phyloP scores from a whole-genome alignment of 768 basidiomycete species.

The Tylopilus plumbeoviolaceoides region DNA sequence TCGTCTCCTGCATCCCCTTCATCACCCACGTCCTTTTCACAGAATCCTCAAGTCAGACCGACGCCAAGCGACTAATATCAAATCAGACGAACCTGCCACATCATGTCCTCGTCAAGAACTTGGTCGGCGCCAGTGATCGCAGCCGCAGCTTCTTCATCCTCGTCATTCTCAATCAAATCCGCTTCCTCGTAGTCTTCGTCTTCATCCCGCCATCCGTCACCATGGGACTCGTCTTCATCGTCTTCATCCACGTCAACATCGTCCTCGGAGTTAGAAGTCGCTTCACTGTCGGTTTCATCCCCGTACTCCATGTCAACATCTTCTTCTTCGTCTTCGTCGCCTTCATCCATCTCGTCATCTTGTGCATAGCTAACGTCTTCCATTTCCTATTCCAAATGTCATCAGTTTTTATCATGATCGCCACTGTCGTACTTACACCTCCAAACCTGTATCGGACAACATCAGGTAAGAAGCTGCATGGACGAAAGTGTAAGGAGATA shows the following conservation, averaged over 20 bases:
- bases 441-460: constrained; percentile 48
- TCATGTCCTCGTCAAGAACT: constrained; percentile 48
- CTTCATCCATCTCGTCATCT: constrained; percentile 79
- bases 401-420: constrained; percentile 15
- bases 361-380: constrained; percentile 65
- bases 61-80: background rate
- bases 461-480: constrained; percentile 6
- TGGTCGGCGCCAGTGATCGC: constrained; percentile 49
- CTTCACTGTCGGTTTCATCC: constrained; percentile 79
- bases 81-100: constrained; percentile 48
- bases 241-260: constrained; percentile 57
- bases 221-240: constrained; percentile 45
- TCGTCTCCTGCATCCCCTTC: constrained; percentile 55
- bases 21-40: constrained; percentile 50
- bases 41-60: constrained; percentile 8
- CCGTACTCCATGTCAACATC: constrained; percentile 88
- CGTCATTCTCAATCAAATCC: constrained; percentile 59
- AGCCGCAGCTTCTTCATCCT: constrained; percentile 42
- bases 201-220: constrained; percentile 53
- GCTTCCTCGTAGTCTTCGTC: constrained; percentile 58
- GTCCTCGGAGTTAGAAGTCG: constrained; percentile 72
- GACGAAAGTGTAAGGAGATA: constrained; percentile 10
- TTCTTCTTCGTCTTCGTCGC: constrained; percentile 75
- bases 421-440: constrained; percentile 54
- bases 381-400: constrained; percentile 59